Evolutionary conservation across 2,329 filamentous ascomycete species (phyloP).

Genomic region (Lachnellula subtilissima): DNA sequence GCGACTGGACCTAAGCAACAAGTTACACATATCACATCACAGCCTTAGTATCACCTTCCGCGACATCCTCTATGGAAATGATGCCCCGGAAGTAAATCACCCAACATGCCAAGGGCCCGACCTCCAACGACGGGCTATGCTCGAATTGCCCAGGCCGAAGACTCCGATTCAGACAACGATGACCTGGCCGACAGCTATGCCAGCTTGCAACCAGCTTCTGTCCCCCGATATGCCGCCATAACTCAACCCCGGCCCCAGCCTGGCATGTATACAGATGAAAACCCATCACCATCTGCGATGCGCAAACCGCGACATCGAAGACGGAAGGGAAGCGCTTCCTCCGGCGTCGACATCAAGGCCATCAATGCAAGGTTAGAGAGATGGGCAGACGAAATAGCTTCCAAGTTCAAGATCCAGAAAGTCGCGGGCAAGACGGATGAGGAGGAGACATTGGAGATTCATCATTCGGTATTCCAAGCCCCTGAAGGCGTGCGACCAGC

Average conservation of each 20-base stretch:
- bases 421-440: constrained; percentile 70
- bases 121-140: constrained; percentile 79
- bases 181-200: constrained; percentile 49
- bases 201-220: constrained; percentile 49
- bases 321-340: constrained; percentile 63
- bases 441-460: constrained; percentile 87
- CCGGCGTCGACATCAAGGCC: constrained; percentile 93
- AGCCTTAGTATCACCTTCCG: background rate
- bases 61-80: background rate
- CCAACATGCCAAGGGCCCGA: constrained; percentile 29
- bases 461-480: constrained; percentile 93
- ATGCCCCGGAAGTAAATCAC: background rate
- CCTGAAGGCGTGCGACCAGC: constrained; percentile 81
- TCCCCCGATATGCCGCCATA: constrained; percentile 61
- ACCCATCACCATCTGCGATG: constrained; percentile 35
- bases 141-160: constrained; percentile 76
- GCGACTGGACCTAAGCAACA: background rate
- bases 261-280: constrained; percentile 49
- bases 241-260: constrained; percentile 56
- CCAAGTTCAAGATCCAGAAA: constrained; percentile 86
- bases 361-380: constrained; percentile 93
- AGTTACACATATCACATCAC: background rate
- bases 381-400: constrained; percentile 97
- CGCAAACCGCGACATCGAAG: constrained; percentile 44
- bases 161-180: constrained; percentile 66